Evolutionary conservation across 208 protist species (phyloP).

Genomic region (Phytomonas francai): DNA sequence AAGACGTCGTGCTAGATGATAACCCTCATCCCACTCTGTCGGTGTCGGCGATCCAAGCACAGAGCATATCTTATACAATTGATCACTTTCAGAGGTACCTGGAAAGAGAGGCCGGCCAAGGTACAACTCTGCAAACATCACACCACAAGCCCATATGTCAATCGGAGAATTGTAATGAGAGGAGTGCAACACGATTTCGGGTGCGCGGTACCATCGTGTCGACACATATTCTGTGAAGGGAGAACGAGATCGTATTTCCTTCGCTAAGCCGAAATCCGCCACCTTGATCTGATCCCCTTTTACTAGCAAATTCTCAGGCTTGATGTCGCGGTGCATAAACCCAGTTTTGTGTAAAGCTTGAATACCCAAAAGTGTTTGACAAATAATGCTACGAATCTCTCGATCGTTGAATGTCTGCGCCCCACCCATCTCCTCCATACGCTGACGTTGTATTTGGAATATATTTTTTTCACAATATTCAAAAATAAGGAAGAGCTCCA

Average conservation of each 20-base stretch:
- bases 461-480: constrained; percentile 97
- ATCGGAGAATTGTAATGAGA: constrained; percentile 97
- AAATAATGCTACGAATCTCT: constrained; percentile 93
- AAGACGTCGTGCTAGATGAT: constrained; percentile 83
- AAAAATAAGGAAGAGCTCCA: constrained; percentile 97
- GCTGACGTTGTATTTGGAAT: constrained; percentile 92
- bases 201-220: constrained; percentile 97
- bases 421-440: constrained; percentile 67
- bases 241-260: constrained; percentile 94
- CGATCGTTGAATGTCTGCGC: constrained; percentile 89
- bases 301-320: constrained; percentile 90
- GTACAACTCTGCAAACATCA: constrained; percentile 95
- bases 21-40: constrained; percentile 90
- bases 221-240: constrained; percentile 98
- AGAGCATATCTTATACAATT: constrained; percentile 96
- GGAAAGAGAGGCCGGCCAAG: constrained; percentile 93
- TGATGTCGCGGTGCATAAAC: constrained; percentile 93
- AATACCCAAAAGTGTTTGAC: constrained; percentile 76
- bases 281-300: constrained; percentile 92
- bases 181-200: constrained; percentile 96
- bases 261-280: constrained; percentile 95
- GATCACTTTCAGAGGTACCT: constrained; percentile 91
- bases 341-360: constrained; percentile 89
- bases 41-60: constrained; percentile 86
- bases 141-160: constrained; percentile 96